Conservation (phyloP, 2,329 filamentous ascomycete species). For the Aspergillus sclerotialis region DNA sequence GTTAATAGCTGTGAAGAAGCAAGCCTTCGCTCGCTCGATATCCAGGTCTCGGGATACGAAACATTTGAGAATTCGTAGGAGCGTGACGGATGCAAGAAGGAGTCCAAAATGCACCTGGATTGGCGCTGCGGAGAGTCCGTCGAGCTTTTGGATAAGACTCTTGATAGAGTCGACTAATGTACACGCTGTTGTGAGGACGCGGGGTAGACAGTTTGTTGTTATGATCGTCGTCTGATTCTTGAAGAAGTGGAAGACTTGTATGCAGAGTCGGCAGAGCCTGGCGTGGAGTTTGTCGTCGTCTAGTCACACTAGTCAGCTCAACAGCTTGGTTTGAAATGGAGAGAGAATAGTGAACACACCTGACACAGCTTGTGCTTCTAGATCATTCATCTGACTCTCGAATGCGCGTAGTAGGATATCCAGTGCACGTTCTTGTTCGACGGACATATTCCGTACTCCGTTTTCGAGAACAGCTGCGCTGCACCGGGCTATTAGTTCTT, state of each 20-base stretch:
- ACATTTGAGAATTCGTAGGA: conserved; percentile 35
- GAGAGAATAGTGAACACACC: conserved; percentile 14
- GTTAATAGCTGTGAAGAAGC: conserved; percentile 31
- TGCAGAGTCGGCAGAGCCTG: conserved; percentile 22
- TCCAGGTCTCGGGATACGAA: conserved; percentile 24
- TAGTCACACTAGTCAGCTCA: conserved; percentile 10
- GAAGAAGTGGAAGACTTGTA: conserved; percentile 31
- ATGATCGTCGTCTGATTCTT: conserved; percentile 23
- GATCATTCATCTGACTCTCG: conserved; percentile 28
- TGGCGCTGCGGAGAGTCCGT: conserved; percentile 17
- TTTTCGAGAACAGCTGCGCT: conserved; percentile 30
- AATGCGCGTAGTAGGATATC: conserved; percentile 30
- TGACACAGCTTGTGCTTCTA: conserved; percentile 25
- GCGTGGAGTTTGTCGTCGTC: conserved; percentile 26
- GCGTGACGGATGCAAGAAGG: conserved; percentile 22
- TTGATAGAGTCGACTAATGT: conserved; percentile 23
- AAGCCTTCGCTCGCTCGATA: conserved; percentile 23
- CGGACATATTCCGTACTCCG: conserved; percentile 30
- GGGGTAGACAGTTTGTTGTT: conserved; percentile 19
- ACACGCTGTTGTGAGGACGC: conserved; percentile 23
- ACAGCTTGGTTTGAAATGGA: conserved; percentile 5
- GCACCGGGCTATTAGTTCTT: conserved; percentile 30
- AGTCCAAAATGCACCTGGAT: conserved; percentile 22
- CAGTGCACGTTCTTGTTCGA: conserved; percentile 32
- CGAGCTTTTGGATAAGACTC: conserved; percentile 13